Base-by-base conservation (phyloP, 2,329 filamentous ascomycete species). In the Exophiala sp. region DNA sequence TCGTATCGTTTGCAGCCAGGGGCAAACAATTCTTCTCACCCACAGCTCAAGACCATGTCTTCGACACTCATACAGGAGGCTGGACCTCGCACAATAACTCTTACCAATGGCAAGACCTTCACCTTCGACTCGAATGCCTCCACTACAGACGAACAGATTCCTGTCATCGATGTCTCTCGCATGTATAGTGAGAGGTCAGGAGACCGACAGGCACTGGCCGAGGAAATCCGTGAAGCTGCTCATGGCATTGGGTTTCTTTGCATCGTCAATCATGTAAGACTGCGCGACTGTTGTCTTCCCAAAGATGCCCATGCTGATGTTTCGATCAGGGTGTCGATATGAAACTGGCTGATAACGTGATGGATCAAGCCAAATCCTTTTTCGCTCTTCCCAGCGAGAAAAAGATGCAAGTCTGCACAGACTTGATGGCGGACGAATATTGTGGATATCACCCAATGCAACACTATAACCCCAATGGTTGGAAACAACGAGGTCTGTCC, bases 351-450 rank as follows among this genome's bases (percentile, higher is more conserved):
- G 57, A 63, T 16, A 52, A 50, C 0, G 65, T 70, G 1, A 66
- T 71, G 19, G 22, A 62, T 35, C 69, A 72, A 48, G 67, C 68
- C 1, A 65, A 68, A 22, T 60, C 63, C 1, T 70, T 76, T 46
- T 76, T 76, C 46, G 60, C 66, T 2, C 58, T 74, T 1, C 66
- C 71, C 0, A 60, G 68, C 3, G 66, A 73, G 48, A 72, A 71
- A 54, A 76, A 75, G 55, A 64, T 74, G 50, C 67, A 74, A 32
- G 73, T 75, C 2, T 71, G 70, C 56, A 76, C 53, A 14, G 46
- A 42, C 16, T 40, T 53, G n/a, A 43, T 56, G 24, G 6, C 53
- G 1, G 46, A 53, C n/a, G 53, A 53, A 9, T 53, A 48, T 29
- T 30, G 48, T 2, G 53, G 53, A 14, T 56, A 53, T 40, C 46